Percentiles rank a stretch among this genome's conserved stretches.
Conservation (phyloP, 768 basidiomycete genomes). For the Auricularia sp. region DNA sequence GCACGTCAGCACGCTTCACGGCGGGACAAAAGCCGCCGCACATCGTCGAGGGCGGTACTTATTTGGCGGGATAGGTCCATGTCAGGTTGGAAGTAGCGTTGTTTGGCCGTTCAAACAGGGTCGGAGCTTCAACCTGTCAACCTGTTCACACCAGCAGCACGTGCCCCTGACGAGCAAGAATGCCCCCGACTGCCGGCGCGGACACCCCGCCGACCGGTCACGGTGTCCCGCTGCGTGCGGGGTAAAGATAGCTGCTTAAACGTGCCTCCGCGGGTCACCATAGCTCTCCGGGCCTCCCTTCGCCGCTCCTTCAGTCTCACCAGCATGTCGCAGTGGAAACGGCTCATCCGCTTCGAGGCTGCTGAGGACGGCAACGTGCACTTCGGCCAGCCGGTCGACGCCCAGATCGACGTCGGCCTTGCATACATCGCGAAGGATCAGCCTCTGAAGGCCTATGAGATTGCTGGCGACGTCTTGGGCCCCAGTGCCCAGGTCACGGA, state of each 20-base stretch:
- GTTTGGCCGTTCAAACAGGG: not conserved
- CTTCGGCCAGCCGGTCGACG: constrained; percentile 66
- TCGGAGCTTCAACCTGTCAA: not conserved
- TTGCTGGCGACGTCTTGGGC: constrained; percentile 60
- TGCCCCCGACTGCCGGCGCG: not conserved
- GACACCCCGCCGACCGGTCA: not conserved
- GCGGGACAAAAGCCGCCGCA: constrained; percentile 23
- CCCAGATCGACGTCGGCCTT: constrained; percentile 52
- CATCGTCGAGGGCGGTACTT: constrained; percentile 57
- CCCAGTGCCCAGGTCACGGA: constrained; percentile 52
- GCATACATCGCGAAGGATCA: constrained; percentile 41
- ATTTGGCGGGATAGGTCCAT: not conserved
- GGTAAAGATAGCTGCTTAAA: not conserved
- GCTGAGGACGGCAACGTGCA: constrained; percentile 65
- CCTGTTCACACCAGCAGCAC: not conserved
- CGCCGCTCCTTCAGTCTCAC: not conserved
- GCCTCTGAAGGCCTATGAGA: constrained; percentile 59
- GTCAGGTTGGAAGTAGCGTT: not conserved
- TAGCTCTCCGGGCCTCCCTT: not conserved
- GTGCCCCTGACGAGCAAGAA: not conserved
- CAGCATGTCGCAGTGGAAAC: constrained; percentile 41
- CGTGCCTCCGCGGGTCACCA: not conserved
- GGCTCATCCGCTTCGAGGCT: constrained; percentile 75
- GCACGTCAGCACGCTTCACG: not conserved
- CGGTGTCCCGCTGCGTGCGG: not conserved